Conservation (phyloP, 2,329 filamentous ascomycete species). For the Didymella lethalis region DNA sequence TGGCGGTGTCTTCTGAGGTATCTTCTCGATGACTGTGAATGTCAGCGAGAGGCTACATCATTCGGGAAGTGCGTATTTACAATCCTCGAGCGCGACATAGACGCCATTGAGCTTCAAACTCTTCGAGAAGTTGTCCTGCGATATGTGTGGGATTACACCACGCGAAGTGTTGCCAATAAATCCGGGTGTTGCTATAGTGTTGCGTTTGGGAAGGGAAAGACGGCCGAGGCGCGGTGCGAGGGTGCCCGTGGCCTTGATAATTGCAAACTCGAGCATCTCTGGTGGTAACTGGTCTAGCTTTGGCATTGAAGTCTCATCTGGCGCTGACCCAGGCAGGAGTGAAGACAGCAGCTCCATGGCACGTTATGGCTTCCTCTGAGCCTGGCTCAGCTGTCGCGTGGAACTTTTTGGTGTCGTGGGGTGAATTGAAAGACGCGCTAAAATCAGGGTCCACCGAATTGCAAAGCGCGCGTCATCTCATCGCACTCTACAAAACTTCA, state of each 20-base stretch:
- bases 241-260: conserved; percentile 50
- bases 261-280: conserved; percentile 56
- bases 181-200: conserved; percentile 79
- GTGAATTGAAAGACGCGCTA: conserved; percentile 13
- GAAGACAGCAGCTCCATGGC: conserved; percentile 18
- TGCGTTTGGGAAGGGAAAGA: conserved; percentile 69
- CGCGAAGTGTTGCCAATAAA: conserved; percentile 83
- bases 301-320: conserved; percentile 1
- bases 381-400: not conserved
- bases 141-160: conserved; percentile 85
- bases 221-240: conserved; percentile 71
- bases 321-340: conserved; percentile 6
- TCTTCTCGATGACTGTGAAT: conserved; percentile 68
- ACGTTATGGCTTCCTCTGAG: not conserved
- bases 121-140: conserved; percentile 79
- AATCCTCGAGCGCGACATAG: conserved; percentile 90
- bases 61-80: conserved; percentile 63
- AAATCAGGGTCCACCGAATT: conserved; percentile 16
- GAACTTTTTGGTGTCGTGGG: conserved; percentile 19
- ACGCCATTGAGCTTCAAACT: conserved; percentile 72
- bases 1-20: conserved; percentile 57
- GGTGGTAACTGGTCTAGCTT: conserved; percentile 40
- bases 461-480: conserved; percentile 1
- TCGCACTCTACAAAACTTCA: not conserved
- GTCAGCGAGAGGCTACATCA: conserved; percentile 47